Conservation (phyloP, 2,329 filamentous ascomycete genomes). For the Teratosphaeria viscida region DNA sequence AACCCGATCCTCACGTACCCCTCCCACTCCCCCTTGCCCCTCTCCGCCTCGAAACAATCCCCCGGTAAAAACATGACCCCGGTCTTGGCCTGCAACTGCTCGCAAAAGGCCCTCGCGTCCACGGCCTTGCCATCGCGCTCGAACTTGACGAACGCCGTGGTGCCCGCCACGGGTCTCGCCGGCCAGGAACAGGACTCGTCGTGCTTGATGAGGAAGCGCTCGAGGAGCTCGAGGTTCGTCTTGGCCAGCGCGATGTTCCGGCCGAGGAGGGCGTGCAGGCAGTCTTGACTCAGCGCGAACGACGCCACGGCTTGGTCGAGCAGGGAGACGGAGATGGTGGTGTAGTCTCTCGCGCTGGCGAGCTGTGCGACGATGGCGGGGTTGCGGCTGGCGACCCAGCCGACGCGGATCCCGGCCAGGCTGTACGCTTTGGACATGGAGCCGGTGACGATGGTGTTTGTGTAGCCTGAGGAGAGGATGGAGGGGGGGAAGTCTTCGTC, state of each 20-base stretch:
- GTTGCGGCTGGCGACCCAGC: conserved; percentile 68
- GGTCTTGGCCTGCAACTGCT: conserved; percentile 54
- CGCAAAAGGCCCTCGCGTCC: conserved; percentile 63
- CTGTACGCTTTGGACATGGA: conserved; percentile 81
- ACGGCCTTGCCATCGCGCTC: conserved; percentile 50
- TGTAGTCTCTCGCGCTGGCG: conserved; percentile 64
- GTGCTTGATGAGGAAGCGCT: conserved; percentile 56
- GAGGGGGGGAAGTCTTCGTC: conserved; percentile 53
- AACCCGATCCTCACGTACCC: conserved; percentile 73
- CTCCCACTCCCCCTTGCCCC: conserved; percentile 59
- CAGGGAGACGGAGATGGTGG: conserved; percentile 74
- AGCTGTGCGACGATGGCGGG: conserved; percentile 51
- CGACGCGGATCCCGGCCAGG: conserved; percentile 68
- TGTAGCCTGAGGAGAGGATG: conserved; percentile 60
- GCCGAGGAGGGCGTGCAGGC: conserved; percentile 52
- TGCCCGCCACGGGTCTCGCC: conserved; percentile 64
- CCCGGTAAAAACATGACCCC: conserved; percentile 69
- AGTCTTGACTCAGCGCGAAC: conserved; percentile 57
- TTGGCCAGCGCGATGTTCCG: conserved; percentile 58
- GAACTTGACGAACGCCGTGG: conserved; percentile 68
- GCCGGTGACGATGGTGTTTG: conserved; percentile 60
- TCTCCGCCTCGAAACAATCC: conserved; percentile 27
- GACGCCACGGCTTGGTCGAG: conserved; percentile 69
- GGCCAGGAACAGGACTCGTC: conserved; percentile 54
- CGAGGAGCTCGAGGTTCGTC: conserved; percentile 56